phyloP scores from a whole-genome alignment of 2,329 filamentous ascomycete genomes.

The Pezicula carpinea region DNA sequence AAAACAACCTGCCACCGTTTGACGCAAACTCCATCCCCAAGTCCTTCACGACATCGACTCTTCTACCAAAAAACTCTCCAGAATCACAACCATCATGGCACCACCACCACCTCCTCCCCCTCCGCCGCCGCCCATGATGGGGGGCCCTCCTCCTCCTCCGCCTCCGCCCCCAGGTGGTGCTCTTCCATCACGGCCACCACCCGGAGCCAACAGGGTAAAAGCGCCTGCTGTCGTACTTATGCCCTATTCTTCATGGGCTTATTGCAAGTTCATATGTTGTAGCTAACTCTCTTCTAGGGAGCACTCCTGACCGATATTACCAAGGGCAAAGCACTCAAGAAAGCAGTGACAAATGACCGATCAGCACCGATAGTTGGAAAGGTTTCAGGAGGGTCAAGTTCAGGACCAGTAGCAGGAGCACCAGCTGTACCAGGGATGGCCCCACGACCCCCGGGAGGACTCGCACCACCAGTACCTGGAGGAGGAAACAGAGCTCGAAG shows the following conservation, averaged over 20 bases:
- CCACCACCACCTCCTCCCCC: conserved; percentile 68
- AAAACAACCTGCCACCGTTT: too few relatives aligned
- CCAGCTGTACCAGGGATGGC: conserved; percentile 70
- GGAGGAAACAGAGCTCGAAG: conserved; percentile 67
- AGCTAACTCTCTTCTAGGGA: conserved; percentile 49
- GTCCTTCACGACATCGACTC: neutral
- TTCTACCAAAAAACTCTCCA: conserved; percentile 1
- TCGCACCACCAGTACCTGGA: conserved; percentile 69
- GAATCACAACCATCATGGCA: conserved; percentile 31
- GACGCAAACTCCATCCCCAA: too few relatives aligned
- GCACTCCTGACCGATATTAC: conserved; percentile 83
- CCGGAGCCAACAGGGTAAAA: conserved; percentile 60
- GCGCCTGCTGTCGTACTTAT: conserved; percentile 16
- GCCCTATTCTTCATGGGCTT: conserved; percentile 14
- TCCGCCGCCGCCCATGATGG: conserved; percentile 49
- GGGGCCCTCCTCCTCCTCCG: conserved; percentile 57
- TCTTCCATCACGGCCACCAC: conserved; percentile 53
- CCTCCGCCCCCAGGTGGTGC: conserved; percentile 59
- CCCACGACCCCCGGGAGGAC: conserved; percentile 52
- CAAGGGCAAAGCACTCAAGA: conserved; percentile 77
- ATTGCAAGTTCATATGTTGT: conserved; percentile 14
- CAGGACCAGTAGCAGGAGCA: conserved; percentile 65
- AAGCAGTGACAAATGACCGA: conserved; percentile 86
- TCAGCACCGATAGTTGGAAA: conserved; percentile 71
- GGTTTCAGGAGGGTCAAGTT: conserved; percentile 47